These are phyloP conservation scores for Rhodamnia argentea DNA, from an alignment of 345 rosid genomes.

Conservation along the genomic window DNA sequence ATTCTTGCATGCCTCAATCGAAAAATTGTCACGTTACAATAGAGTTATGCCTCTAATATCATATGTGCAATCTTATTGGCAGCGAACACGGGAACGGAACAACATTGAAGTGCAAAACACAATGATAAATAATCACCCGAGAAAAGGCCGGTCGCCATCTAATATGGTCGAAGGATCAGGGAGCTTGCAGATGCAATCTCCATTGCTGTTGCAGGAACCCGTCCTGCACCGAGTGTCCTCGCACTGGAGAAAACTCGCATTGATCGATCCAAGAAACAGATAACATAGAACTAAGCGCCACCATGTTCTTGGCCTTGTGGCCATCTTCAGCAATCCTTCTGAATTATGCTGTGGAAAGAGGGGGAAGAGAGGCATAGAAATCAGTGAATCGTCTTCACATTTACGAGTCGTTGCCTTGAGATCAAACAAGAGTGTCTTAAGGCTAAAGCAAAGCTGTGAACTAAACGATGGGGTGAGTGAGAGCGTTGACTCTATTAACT, in stretches of 20 bases:
- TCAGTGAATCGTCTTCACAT: background rate
- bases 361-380: background rate
- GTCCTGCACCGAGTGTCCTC: conserved; percentile 9
- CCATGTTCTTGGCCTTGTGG: background rate
- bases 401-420: background rate
- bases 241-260: conserved; percentile 1
- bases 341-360: background rate
- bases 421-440: conserved; percentile 1
- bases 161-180: conserved; percentile 28
- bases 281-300: background rate
- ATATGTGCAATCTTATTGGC: background rate
- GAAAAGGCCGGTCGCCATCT: conserved; percentile 24
- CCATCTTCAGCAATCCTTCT: background rate
- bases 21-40: background rate
- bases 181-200: conserved; percentile 16
- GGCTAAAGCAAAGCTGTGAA: conserved; percentile 6
- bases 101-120: background rate
- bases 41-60: background rate
- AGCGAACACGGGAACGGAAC: background rate
- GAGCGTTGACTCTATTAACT: background rate
- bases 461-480: background rate
- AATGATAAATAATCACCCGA: conserved; percentile 6
- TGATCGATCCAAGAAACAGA: conserved; percentile 6
- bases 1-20: background rate
- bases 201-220: conserved; percentile 3